Evolutionary conservation across 768 basidiomycete genomes (phyloP).

Genomic region (Lactarius psammicola): DNA sequence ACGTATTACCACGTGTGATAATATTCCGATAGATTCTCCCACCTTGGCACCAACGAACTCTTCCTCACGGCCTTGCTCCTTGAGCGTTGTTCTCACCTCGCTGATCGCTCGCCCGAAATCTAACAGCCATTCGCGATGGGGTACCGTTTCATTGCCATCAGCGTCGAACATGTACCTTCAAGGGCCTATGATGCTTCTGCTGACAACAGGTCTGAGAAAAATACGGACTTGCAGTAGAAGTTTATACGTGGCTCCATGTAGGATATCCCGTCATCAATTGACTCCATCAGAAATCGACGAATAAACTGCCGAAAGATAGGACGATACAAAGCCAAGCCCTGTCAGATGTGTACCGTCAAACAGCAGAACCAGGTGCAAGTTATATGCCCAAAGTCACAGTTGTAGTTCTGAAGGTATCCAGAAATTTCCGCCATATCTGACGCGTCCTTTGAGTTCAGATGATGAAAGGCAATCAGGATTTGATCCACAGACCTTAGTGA

Average conservation of each 20-base stretch:
- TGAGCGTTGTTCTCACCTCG: constrained; percentile 53
- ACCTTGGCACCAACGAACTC: constrained; percentile 70
- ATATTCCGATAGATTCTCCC: constrained; percentile 12
- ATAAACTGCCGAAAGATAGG: constrained; percentile 64
- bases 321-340: constrained; percentile 44
- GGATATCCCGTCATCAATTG: constrained; percentile 67
- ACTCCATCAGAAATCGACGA: constrained; percentile 57
- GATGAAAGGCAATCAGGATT: neutral
- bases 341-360: neutral
- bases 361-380: neutral
- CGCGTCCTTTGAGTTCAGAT: neutral
- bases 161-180: constrained; percentile 53
- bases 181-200: neutral
- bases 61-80: constrained; percentile 50
- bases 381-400: constrained; percentile 38
- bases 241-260: constrained; percentile 70
- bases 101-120: constrained; percentile 52
- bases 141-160: constrained; percentile 55
- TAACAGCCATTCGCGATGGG: constrained; percentile 58
- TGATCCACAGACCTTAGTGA: constrained; percentile 49
- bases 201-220: neutral
- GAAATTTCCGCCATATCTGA: constrained; percentile 78
- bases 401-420: constrained; percentile 50
- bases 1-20: neutral
- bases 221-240: constrained; percentile 53